A percentile compares a stretch with the other conserved stretches of the same genome.
Evolutionary conservation across 805 yeast genomes (phyloP).

Genomic region (Candida pseudoglaebosa): DNA sequence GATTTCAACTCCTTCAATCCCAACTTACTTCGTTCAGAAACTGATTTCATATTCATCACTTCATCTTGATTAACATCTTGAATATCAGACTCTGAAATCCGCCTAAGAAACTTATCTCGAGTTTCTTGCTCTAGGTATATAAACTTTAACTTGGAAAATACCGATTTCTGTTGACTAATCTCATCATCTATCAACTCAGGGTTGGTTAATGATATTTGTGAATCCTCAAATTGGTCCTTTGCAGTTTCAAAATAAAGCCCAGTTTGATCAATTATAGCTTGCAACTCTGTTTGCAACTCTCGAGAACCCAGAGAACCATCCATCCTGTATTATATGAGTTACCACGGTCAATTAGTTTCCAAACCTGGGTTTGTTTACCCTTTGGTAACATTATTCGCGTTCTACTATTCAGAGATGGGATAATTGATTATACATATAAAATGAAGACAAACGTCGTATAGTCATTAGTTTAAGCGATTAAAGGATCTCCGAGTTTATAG

Average conservation of each 20-base stretch:
- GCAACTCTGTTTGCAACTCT: neutral
- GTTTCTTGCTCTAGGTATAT: slow-evolving; percentile 70
- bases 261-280: neutral
- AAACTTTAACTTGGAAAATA: slow-evolving; percentile 54
- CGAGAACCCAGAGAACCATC: neutral
- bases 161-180: slow-evolving; percentile 33
- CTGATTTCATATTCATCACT: slow-evolving; percentile 17
- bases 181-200: slow-evolving; percentile 33
- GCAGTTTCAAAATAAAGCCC: slow-evolving; percentile 2
- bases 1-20: slow-evolving; percentile 22
- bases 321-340: neutral
- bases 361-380: neutral
- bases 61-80: slow-evolving; percentile 14
- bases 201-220: slow-evolving; percentile 13
- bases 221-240: slow-evolving; percentile 14
- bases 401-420: no score
- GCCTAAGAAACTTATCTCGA: slow-evolving; percentile 59
- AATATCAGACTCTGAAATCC: slow-evolving; percentile 31
- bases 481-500: no score
- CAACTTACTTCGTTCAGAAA: slow-evolving; percentile 17
- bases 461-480: no score
- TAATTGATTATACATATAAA: no score
- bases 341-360: no score
- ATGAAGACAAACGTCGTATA: no score
- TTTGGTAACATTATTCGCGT: neutral